Evolutionary conservation across 2,329 filamentous ascomycete species (phyloP), one percentile per base, ranked within the genome.

Genomic region (Trichothecium sympodiale): DNA sequence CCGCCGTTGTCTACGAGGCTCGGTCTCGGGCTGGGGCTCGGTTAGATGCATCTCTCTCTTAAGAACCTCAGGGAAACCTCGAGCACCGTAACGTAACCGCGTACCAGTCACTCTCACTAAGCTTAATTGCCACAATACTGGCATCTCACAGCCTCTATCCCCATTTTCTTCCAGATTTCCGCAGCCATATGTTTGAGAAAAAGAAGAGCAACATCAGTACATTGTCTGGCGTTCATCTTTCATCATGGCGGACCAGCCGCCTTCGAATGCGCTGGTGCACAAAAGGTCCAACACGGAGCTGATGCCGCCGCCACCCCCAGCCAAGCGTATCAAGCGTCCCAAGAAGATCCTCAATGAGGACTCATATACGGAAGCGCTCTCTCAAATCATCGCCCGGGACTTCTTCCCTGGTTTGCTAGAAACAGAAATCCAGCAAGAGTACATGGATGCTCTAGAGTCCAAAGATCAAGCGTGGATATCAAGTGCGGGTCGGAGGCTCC

Each of bases 321-420:
- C 79, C 29, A 96, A 94, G 57, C 81, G 86, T 39, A 94, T 95
- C 52, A 95, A 95, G 60, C 75, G 91, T 35, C 91, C 91, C 0
- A 78, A 80, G 42, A 83, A 81, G 42, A 78, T 95, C 18, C 74
- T 98, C 18, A 86, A 94, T 56, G 91, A 98, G 67, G 89, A 98
- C 47, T 78, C 82, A 36, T 98, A 98, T 58, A 91, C 86, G 3
- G 78, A 87, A 39, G 83, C 84, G 1, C 69, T 98, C 18, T 94
- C 88, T 1, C 81, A 91, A 47, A 96, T 98, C 53, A 94, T 98
- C 43, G 85, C 86, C 8, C 79, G 91, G 45, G 91, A 98, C 65
- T 98, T 94, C 65, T 98, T 96, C 51, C 91, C 91, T 0, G 91
- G 89, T 0, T 69, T 98, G 1, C 64, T 88, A 4, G 87, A 96